Evolutionary conservation across 2,329 filamentous ascomycete genomes (phyloP).

Genomic region (Fusarium brachygibbosum): DNA sequence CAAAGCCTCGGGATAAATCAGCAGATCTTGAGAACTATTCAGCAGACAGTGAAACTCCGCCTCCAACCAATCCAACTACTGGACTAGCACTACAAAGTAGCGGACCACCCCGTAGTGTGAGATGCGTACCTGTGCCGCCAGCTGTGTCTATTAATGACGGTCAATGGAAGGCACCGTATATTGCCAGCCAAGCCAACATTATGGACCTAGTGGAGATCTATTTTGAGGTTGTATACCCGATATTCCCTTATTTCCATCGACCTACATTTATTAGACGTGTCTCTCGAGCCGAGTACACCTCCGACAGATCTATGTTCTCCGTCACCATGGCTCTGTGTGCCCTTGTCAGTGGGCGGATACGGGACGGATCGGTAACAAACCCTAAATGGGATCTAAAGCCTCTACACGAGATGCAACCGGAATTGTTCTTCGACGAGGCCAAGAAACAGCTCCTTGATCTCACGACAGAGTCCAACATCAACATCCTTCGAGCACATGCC

Average conservation of each 20-base stretch:
- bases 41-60: not conserved
- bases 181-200: not conserved
- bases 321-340: constrained; percentile 1
- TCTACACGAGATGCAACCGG: not conserved
- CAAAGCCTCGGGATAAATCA: not conserved
- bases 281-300: constrained; percentile 1
- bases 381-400: not conserved
- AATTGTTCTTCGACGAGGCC: not conserved
- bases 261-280: not conserved
- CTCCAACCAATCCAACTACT: too few species aligned
- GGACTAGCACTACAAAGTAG: not conserved
- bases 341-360: not conserved
- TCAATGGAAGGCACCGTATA: not conserved
- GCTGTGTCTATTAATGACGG: not conserved
- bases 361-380: not conserved
- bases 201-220: not conserved
- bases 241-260: not conserved
- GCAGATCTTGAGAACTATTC: not conserved
- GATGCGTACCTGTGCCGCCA: not conserved
- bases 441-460: constrained; percentile 1
- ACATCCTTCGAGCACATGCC: not conserved
- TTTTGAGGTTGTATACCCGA: not conserved
- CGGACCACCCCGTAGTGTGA: not conserved
- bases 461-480: not conserved
- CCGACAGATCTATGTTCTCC: not conserved